Evolutionary conservation across 176 grass and related monocot genomes (phyloP), one percentile per base, ranked within the genome.

Genomic region (Triticum turgidum): DNA sequence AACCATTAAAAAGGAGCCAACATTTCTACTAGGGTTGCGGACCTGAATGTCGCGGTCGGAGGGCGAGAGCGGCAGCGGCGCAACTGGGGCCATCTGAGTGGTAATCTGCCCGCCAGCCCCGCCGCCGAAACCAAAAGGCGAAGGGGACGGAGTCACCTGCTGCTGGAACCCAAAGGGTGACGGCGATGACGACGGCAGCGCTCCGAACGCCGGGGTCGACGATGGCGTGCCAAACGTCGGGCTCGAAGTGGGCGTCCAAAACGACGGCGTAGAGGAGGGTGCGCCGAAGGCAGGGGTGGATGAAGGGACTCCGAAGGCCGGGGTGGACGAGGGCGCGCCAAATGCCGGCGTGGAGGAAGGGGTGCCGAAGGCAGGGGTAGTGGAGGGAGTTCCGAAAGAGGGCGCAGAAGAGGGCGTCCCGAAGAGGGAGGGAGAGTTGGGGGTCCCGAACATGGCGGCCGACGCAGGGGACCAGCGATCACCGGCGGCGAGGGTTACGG

Each of bases 11-110:
- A 78, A 88, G 4, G 18, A 7, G 71, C 38, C 67, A 47, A 27
- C 33, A 71, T 80, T 86, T 61, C 21, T 25, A 10, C 18, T 11
- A 82, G 22, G 27, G 21, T 38, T 56, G 22, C 51, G 45, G 61
- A 98, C 96, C 92, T 99, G 97, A 62, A 99, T 89, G 73, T 99
- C 97, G 22, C 97, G 92, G 86, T 99, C 97, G 30, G 97, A 90
- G 17, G 93, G 87, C 21, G 90, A 89, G 76, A 91, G 49, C 49
- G 92, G 87, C 79, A 96, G 84, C 61, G 97, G 94, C 5, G 97
- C 94, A 18, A 99, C 94, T 20, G 97, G 94, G 83, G 94, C 97
- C 97, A 99, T 99, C 87, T 96, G 97, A 41, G 97, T 99, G 65
- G 92, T 94, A 80, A 99, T 96, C 73, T 93, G 90, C 44, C 82